Percentiles rank a stretch among this genome's conserved stretches.
Conservation (phyloP, 805 yeast genomes). For the Hanseniaspora meyeri region DNA sequence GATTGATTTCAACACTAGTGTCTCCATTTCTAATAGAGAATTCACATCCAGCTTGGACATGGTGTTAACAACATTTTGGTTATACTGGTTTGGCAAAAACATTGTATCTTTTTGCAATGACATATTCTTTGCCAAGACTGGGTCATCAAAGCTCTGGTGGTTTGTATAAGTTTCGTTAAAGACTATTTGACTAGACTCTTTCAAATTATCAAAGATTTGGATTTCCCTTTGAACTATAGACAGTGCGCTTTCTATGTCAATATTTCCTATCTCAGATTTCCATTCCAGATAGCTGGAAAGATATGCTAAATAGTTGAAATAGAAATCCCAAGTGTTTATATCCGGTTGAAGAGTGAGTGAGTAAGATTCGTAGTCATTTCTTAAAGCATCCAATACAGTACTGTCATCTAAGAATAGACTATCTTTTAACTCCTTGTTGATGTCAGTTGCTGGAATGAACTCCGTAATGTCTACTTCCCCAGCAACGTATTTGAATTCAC, state of each 20-base stretch:
- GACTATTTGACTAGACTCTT: neutral
- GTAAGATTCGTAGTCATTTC: neutral
- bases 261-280: slow-evolving; percentile 6
- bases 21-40: slow-evolving; percentile 1
- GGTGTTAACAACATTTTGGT: slow-evolving; percentile 1
- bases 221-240: neutral
- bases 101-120: slow-evolving; percentile 3
- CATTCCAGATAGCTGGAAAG: slow-evolving; percentile 22
- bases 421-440: slow-evolving; percentile 19
- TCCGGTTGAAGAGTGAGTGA: neutral
- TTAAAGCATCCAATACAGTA: neutral
- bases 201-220: neutral
- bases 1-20: neutral
- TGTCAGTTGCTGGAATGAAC: slow-evolving; percentile 17
- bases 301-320: slow-evolving; percentile 24
- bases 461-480: slow-evolving; percentile 25
- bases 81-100: neutral
- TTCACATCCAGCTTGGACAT: slow-evolving; percentile 4
- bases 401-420: slow-evolving; percentile 16
- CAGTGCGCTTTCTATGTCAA: slow-evolving; percentile 14
- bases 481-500: slow-evolving; percentile 23
- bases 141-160: slow-evolving; percentile 1
- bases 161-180: neutral
- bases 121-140: slow-evolving; percentile 4
- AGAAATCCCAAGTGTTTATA: slow-evolving; percentile 24